Conservation (phyloP, 2,329 filamentous ascomycete genomes). For the Colletotrichum truncatum region DNA sequence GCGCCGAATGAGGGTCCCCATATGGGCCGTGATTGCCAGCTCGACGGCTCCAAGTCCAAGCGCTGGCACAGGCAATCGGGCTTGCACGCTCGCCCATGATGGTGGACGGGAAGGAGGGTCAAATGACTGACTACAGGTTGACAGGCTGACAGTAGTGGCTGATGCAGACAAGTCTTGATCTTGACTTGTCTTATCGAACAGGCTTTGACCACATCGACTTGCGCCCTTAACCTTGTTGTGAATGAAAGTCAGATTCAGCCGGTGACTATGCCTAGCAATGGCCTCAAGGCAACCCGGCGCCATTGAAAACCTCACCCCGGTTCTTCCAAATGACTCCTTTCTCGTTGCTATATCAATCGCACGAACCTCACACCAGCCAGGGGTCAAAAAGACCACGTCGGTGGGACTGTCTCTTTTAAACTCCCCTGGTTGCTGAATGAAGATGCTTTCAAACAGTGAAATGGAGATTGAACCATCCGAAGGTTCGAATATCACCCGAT, state of each 20-base stretch:
- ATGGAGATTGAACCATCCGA: conserved; percentile 9
- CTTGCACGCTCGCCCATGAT: conserved; percentile 9
- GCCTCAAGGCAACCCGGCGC: neutral
- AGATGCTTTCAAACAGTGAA: conserved; percentile 13
- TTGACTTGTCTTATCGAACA: conserved; percentile 2
- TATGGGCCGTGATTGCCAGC: neutral
- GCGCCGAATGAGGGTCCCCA: neutral
- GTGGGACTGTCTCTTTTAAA: neutral
- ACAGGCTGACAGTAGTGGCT: neutral
- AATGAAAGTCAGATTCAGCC: neutral
- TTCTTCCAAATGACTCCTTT: conserved; percentile 20
- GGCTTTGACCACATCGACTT: neutral
- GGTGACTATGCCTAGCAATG: neutral
- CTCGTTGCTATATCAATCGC: conserved; percentile 30
- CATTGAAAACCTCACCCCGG: neutral
- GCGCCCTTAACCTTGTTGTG: conserved; percentile 18
- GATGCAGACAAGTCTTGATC: conserved; percentile 4
- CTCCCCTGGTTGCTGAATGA: neutral
- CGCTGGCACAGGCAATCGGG: conserved; percentile 18
- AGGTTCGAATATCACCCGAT: conserved; percentile 13
- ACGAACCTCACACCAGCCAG: conserved; percentile 23
- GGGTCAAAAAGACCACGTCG: neutral
- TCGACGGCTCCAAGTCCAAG: conserved; percentile 18
- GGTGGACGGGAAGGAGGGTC: neutral
- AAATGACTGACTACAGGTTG: conserved; percentile 8